These are phyloP conservation scores for Apophysomyces sp. DNA, from an alignment of 371 early-diverging fungal genomes.

Conservation along the genomic window DNA sequence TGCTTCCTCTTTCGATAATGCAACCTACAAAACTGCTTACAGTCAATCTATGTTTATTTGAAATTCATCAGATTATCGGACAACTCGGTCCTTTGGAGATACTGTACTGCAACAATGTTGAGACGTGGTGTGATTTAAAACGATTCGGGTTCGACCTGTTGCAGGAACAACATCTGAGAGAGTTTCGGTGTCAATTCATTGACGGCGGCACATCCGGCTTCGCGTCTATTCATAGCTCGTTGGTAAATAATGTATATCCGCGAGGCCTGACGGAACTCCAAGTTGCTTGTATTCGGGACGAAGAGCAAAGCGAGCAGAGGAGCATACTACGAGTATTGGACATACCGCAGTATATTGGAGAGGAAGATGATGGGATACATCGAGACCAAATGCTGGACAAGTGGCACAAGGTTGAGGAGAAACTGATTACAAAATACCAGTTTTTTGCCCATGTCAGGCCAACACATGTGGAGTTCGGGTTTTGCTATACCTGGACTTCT, in stretches of 20 bases:
- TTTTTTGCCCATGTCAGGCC: background rate
- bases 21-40: background rate
- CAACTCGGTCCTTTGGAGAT: background rate
- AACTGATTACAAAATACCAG: background rate
- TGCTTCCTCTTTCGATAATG: background rate
- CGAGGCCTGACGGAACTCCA: background rate
- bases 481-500: conserved; percentile 6
- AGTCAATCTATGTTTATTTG: background rate
- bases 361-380: background rate
- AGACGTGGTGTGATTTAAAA: background rate
- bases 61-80: background rate
- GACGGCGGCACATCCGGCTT: background rate
- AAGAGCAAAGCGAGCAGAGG: background rate
- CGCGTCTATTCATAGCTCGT: background rate
- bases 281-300: background rate
- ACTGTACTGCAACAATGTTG: background rate
- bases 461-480: conserved; percentile 1
- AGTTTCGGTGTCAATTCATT: background rate
- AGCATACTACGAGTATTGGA: background rate
- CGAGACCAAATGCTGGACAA: background rate
- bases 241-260: background rate
- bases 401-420: background rate
- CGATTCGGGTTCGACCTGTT: background rate
- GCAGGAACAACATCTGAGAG: background rate
- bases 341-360: background rate